These are phyloP conservation scores for Lodderomyces pseudojiufengensis DNA, from an alignment of 1,139 yeast species.

Conservation along the genomic window DNA sequence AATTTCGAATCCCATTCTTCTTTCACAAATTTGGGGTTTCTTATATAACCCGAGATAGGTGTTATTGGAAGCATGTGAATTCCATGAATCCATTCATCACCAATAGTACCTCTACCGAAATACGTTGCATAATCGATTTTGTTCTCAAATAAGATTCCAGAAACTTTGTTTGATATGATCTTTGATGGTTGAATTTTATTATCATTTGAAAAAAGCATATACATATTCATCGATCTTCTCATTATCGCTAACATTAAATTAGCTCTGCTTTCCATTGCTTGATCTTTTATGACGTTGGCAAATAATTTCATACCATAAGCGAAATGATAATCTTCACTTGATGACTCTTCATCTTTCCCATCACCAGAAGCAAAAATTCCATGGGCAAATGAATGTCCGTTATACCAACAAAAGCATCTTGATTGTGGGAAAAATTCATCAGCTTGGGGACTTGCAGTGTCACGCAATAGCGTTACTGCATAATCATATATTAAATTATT, in stretches of 20 bases:
- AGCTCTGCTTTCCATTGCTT: conserved; percentile 35
- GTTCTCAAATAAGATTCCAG: conserved; percentile 46
- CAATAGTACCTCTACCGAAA: conserved; percentile 42
- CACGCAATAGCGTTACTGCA: conserved; percentile 35
- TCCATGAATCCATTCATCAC: conserved; percentile 47
- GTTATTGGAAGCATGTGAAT: conserved; percentile 48
- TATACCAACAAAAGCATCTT: conserved; percentile 44
- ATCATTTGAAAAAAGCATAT: conserved; percentile 40
- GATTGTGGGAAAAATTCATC: conserved; percentile 40
- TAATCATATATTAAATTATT: conserved; percentile 28
- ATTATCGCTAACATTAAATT: conserved; percentile 42
- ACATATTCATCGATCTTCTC: conserved; percentile 41
- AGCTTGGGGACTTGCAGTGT: conserved; percentile 37
- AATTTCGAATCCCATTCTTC: conserved; percentile 45
- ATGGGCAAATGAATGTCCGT: conserved; percentile 47
- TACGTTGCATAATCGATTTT: conserved; percentile 44
- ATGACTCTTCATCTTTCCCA: conserved; percentile 46
- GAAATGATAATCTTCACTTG: conserved; percentile 45
- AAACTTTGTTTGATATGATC: conserved; percentile 39
- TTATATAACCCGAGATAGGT: conserved; percentile 38
- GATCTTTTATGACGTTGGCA: conserved; percentile 32
- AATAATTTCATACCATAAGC: conserved; percentile 42
- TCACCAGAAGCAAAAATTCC: conserved; percentile 45
- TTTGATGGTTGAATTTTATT: conserved; percentile 37
- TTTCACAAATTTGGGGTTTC: conserved; percentile 32